Evolutionary conservation across 2,329 filamentous ascomycete species (phyloP).

Genomic region (Sporothrix euskadiensis): DNA sequence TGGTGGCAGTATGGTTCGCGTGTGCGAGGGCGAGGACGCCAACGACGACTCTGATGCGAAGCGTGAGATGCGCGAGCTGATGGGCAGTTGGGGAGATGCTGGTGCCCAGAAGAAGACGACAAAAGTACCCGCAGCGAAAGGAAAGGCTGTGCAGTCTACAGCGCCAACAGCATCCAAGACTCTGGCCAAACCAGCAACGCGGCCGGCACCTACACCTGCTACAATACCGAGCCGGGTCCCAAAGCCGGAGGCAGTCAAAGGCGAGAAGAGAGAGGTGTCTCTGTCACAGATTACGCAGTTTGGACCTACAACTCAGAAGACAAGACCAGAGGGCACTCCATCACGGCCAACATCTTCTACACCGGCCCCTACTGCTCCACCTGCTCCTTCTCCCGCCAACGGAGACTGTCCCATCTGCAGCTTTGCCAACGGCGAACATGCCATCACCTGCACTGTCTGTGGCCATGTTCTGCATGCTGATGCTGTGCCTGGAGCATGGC

Average conservation of each 20-base stretch:
- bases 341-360: background rate
- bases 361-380: background rate
- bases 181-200: background rate
- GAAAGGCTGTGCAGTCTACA: background rate
- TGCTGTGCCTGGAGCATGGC: conserved; percentile 62
- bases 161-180: background rate
- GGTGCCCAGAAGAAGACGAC: background rate
- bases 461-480: conserved; percentile 64
- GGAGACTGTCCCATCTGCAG: conserved; percentile 65
- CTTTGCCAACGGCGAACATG: conserved; percentile 56
- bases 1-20: conserved; percentile 67
- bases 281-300: conserved; percentile 8
- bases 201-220: background rate
- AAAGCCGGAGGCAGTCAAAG: background rate
- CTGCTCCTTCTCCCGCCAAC: background rate
- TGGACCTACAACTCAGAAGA: background rate
- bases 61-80: conserved; percentile 68
- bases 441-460: conserved; percentile 67
- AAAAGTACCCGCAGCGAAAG: background rate
- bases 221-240: background rate
- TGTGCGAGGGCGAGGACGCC: conserved; percentile 69
- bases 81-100: conserved; percentile 31
- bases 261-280: background rate
- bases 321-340: background rate
- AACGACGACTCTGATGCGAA: conserved; percentile 60